Evolutionary conservation across 2,329 filamentous ascomycete species (phyloP).

Genomic region (Exophiala spinifera): DNA sequence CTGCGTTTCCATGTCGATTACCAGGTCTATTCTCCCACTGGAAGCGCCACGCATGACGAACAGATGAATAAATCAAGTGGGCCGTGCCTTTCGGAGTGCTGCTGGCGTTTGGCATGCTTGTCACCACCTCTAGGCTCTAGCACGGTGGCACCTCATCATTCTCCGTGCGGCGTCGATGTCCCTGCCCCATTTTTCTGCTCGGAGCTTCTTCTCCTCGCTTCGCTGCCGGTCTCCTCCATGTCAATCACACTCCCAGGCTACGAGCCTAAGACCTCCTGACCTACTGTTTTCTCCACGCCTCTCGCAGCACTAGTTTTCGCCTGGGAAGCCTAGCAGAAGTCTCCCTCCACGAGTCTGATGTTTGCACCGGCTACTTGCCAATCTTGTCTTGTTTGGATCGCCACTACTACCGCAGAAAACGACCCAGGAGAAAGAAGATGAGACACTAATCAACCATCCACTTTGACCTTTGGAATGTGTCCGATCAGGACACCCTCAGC

Average conservation of each 20-base stretch:
- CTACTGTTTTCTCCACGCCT: conserved; percentile 3
- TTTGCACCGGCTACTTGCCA: conserved; percentile 3
- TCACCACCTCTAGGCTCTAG: not conserved
- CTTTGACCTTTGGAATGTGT: not conserved
- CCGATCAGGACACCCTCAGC: not conserved
- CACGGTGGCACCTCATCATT: conserved; percentile 6
- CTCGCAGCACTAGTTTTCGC: conserved; percentile 1
- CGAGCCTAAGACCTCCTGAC: conserved; percentile 8
- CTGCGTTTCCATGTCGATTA: not conserved
- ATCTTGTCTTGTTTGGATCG: conserved; percentile 14
- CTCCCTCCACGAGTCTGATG: conserved; percentile 8
- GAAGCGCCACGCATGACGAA: conserved; percentile 16
- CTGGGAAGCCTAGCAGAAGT: conserved; percentile 10
- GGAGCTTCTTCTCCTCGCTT: conserved; percentile 15
- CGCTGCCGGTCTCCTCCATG: conserved; percentile 12
- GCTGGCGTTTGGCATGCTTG: conserved; percentile 4
- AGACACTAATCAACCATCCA: conserved; percentile 13
- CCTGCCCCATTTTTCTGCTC: conserved; percentile 4
- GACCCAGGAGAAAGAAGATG: conserved; percentile 2
- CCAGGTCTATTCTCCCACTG: no score
- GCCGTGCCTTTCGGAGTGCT: conserved; percentile 7
- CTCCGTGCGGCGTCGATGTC: no score
- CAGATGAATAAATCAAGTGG: conserved; percentile 7
- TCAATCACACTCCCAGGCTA: conserved; percentile 3
- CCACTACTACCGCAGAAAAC: conserved; percentile 3